Base-by-base conservation (phyloP, 1,139 yeast genomes). In the Lodderomyces theae region DNA sequence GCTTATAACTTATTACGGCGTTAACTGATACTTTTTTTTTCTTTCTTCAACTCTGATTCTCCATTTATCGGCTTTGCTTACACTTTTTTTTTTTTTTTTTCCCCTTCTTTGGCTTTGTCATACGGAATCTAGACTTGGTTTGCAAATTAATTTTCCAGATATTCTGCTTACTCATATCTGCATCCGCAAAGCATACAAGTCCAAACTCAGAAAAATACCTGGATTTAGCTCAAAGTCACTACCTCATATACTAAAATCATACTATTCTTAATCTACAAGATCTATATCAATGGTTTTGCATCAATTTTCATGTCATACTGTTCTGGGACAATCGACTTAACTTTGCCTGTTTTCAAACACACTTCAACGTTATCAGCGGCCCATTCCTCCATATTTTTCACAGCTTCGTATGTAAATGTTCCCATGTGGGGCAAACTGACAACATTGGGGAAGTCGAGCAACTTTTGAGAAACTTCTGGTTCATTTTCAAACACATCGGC, bases 401-500 rank as follows among this genome's bases (percentile, higher is more conserved):
- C 66, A 2, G 86, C 77, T 56, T 80, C 85, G 35, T 62, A 58
- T 2, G 92, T 72, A 58, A 78, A 81, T 0, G 96, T 86, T 23
- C 95, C 96, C 82, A 85, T 79, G 58, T 88, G 95, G 15, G 95
- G 95, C 51, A 83, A 67, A 33, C 83, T 72, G 10, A 82, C 70
- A 12, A 81, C 87, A 45, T 79, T 77, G 4, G 79, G 79, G 51
- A 77, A 57, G 13, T 67, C 65, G 38, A 74, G 63, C 45, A 84
- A 64, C 45, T 82, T 87, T 51, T 69, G 60, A 28, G 82, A 72
- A 15, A 80, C 81, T 47, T 77, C 53, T 6, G 97, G 97, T 64
- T 90, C 97, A 50, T 73, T 65, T 57, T 87, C 96, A 61, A 79
- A 85, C 25, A 89, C 97, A 58, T 89, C 97, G 32, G 89, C 61